A percentile compares a stretch with the other conserved stretches of the same genome.
Evolutionary conservation across 2,329 filamentous ascomycete genomes (phyloP).

Genomic region (Ascochyta koolunga): DNA sequence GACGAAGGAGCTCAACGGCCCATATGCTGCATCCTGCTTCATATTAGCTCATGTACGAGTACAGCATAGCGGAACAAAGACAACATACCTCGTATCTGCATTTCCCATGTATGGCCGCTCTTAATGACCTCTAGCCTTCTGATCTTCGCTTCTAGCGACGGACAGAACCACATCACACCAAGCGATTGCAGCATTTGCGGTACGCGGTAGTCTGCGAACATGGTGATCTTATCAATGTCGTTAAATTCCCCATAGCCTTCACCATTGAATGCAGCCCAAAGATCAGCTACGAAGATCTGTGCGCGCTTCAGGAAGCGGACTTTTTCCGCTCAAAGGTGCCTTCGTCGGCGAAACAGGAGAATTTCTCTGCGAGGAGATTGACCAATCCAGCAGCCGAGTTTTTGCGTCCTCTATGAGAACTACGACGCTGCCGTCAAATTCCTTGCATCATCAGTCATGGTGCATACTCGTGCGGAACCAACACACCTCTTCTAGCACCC

Average conservation of each 20-base stretch:
- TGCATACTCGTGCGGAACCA: background rate
- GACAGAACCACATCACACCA: slow-evolving; percentile 83
- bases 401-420: slow-evolving; percentile 76
- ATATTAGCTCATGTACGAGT: slow-evolving; percentile 22
- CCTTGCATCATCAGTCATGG: slow-evolving; percentile 52
- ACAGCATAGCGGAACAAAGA: background rate
- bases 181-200: slow-evolving; percentile 89
- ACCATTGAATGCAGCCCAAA: slow-evolving; percentile 95
- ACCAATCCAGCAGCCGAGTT: slow-evolving; percentile 84
- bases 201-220: slow-evolving; percentile 98
- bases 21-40: slow-evolving; percentile 85
- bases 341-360: slow-evolving; percentile 86
- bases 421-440: slow-evolving; percentile 75
- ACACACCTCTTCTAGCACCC: slow-evolving; percentile 75
- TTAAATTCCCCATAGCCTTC: slow-evolving; percentile 78
- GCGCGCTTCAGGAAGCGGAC: slow-evolving; percentile 91
- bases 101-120: slow-evolving; percentile 77
- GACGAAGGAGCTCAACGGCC: slow-evolving; percentile 87
- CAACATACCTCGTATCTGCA: slow-evolving; percentile 76
- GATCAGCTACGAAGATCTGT: slow-evolving; percentile 92
- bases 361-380: slow-evolving; percentile 81
- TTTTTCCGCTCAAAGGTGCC: slow-evolving; percentile 73
- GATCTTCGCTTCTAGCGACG: slow-evolving; percentile 75
- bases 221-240: slow-evolving; percentile 95
- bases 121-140: slow-evolving; percentile 68